Evolutionary conservation across 495 filamentous ascomycete genomes (phyloP), one percentile per base, ranked within the genome.

Genomic region (Aspergillus incahuasiensis): DNA sequence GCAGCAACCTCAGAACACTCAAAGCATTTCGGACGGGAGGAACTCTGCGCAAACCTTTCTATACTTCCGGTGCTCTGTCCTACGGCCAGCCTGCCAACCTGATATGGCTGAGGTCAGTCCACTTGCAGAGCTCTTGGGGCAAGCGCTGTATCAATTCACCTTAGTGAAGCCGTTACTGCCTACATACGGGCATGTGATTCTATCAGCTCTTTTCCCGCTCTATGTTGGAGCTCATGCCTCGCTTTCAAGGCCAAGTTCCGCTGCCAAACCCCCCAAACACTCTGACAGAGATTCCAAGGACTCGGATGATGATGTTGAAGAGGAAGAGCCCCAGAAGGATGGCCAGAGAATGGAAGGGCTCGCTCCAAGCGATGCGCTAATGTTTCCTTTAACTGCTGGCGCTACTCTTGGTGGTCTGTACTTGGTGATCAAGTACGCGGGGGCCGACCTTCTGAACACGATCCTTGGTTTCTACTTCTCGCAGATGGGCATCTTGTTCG

Each of bases 391-490:
- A n/a, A 71, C 88, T 32, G 92, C 91, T 8, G 94, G 86, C 5
- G 55, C 72, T 2, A 82, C 86, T 0, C 81, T 98, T 9, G 77
- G 85, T 25, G 86, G 83, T 0, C 77, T 98, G 12, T 97, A 97
- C 71, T 83, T 92, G 63, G 76, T 96, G 49, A 90, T 97, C 66
- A 90, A 95, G 63, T 95, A 86, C 80, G 78, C 95, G 22, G 80
- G 94, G 59, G 88, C 92, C 0, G 76, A 82, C 9, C 71, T 94
- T 9, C 62, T 98, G 61, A 97, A 92, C 72, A 88, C 87, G 72
- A 82, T 95, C 18, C 73, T 98, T 12, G 86, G 86, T 34, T 86
- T 80, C 62, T 97, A 98, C 73, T 90, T 96, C 68, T 90, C 89
- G 1, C 65, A 79, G 41, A 83, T 94, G 70, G 89, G 90, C 0